Evolutionary conservation across 2,329 filamentous ascomycete species (phyloP).

Genomic region (Thyridium curvatum): DNA sequence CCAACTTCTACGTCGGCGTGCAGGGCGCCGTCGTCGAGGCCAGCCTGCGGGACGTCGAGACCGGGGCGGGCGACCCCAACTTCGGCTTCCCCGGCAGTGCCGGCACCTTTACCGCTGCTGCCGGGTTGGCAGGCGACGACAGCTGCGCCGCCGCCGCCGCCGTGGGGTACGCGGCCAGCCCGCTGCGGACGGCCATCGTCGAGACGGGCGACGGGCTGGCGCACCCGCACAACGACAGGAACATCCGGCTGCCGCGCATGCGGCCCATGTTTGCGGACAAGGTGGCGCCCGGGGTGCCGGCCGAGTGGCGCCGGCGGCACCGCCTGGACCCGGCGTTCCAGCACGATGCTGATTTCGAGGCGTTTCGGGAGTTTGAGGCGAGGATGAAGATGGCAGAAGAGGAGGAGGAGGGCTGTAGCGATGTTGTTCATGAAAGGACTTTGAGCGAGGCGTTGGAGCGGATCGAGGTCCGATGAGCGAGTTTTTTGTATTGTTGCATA

Average conservation of each 20-base stretch:
- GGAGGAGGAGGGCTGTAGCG: too few relatives aligned
- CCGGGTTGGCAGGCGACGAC: too few relatives aligned
- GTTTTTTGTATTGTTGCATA: too few relatives aligned
- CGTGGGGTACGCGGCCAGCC: constrained; percentile 9
- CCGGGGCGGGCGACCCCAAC: constrained; percentile 4
- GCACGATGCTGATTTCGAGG: constrained; percentile 1
- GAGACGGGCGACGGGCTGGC: constrained; percentile 20
- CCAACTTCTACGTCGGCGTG: constrained; percentile 43
- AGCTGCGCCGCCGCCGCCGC: constrained; percentile 1
- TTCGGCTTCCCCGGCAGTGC: constrained; percentile 9
- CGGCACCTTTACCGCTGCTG: too few relatives aligned
- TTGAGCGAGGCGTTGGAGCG: too few relatives aligned
- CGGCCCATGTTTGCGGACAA: constrained; percentile 1
- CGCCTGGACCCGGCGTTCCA: constrained; percentile 9
- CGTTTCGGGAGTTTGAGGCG: too few relatives aligned
- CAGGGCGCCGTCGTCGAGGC: constrained; percentile 40
- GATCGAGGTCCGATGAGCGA: too few relatives aligned
- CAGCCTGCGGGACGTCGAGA: constrained; percentile 15
- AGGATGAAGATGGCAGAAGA: too few relatives aligned
- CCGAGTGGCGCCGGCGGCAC: constrained; percentile 4
- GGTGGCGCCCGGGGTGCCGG: neutral
- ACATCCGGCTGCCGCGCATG: constrained; percentile 11
- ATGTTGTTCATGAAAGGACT: too few relatives aligned
- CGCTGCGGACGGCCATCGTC: constrained; percentile 12
- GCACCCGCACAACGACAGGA: constrained; percentile 7